Base-by-base conservation (phyloP, 306 rosid species). In the Fragaria ananassa region DNA sequence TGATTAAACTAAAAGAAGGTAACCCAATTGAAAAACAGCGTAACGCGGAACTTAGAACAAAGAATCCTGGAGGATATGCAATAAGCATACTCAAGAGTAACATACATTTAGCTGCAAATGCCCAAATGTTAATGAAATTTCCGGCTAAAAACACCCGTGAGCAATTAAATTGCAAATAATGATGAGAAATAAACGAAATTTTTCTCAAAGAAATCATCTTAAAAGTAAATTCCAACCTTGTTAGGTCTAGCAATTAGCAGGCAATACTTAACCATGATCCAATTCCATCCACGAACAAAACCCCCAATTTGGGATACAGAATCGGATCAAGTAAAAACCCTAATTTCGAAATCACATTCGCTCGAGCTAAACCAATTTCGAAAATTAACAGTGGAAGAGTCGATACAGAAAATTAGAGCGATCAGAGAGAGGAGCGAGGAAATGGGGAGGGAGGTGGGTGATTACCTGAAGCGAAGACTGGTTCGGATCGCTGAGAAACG, bases 261-360 rank as follows among this genome's bases (percentile, higher is more conserved):
- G 41, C 39, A 37, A 4, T 37, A 37, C 39, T 37, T 37, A 37
- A 37, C 5, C 41, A 37, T 37, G 41, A 37, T 37, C 41, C 41
- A 37, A 37, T 37, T 37, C 4, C 47, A 46, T 8, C 63, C 6
- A 13, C 53, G 5, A 54, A 11, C 23, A 15, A 37, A 13, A 15
- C 3, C 8, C 51, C 61, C 25, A 15, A 41, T 76, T 37, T 21
- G 29, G 18, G 57, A 58, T 23, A 74, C n/a, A 17, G 34, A 78
- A 61, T 69, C 46, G 25, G 23, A 79, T 45, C 34, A 65, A 64
- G 5, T 19, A 58, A 79, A 73, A 75, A 49, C 74, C 82, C 76
- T 39, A 80, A 74, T 76, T 53, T 67, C 74, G 29, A 49, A 78
- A 73, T 21, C 9, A 37, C 41, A 37, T 66, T 68, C 37, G 39